Evolutionary conservation across 495 filamentous ascomycete genomes (phyloP).

Genomic region (Penicillium taxi): DNA sequence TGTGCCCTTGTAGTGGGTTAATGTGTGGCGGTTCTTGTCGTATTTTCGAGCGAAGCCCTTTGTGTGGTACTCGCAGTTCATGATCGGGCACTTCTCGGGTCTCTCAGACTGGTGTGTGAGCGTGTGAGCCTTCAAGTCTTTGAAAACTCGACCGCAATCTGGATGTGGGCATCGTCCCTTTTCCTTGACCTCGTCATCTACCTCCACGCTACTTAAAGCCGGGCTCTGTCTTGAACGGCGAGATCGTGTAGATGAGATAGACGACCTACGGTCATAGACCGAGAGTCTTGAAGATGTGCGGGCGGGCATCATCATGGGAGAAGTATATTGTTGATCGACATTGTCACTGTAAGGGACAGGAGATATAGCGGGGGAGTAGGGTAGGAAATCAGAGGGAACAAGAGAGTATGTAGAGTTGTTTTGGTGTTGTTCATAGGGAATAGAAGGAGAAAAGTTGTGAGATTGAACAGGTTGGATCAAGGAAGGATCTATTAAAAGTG

Average conservation of each 20-base stretch:
- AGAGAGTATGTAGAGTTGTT: conserved; percentile 17
- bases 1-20: conserved; percentile 98
- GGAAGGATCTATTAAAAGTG: conserved; percentile 61
- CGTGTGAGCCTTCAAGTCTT: conserved; percentile 92
- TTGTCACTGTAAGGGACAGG: conserved; percentile 24
- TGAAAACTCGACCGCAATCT: conserved; percentile 86
- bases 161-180: conserved; percentile 73
- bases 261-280: conserved; percentile 42
- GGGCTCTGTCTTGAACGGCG: conserved; percentile 48
- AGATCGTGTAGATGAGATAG: conserved; percentile 49
- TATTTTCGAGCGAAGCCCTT: conserved; percentile 98
- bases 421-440: conserved; percentile 29
- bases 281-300: conserved; percentile 30
- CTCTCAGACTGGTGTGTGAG: conserved; percentile 90
- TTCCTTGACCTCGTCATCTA: conserved; percentile 55
- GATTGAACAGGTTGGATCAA: conserved; percentile 43
- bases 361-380: conserved; percentile 30
- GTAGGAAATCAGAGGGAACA: conserved; percentile 21
- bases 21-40: conserved; percentile 95
- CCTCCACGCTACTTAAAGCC: conserved; percentile 42
- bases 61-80: conserved; percentile 86
- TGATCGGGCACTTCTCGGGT: conserved; percentile 93
- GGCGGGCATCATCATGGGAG: conserved; percentile 32
- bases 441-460: conserved; percentile 22
- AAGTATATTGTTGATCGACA: conserved; percentile 22